Evolutionary conservation across 2,329 filamentous ascomycete species (phyloP).

Genomic region (Penicillium decumbens): DNA sequence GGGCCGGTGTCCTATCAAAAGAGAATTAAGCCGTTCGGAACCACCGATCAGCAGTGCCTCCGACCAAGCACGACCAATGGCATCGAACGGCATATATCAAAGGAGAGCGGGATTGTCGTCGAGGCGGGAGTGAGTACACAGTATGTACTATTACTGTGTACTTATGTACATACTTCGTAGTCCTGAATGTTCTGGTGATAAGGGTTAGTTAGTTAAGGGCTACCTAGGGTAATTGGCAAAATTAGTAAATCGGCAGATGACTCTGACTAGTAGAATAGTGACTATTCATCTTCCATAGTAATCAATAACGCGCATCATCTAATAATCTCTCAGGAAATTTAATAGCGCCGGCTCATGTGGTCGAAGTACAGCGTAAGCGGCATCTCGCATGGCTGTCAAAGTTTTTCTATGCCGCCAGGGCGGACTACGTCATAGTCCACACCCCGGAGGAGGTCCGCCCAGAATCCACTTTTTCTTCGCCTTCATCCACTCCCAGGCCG

Average conservation of each 20-base stretch:
- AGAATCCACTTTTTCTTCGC: slow-evolving; percentile 18
- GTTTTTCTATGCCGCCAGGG: slow-evolving; percentile 14
- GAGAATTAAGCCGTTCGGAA: not conserved
- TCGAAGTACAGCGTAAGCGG: not conserved
- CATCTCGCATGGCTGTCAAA: not conserved
- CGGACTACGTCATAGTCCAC: slow-evolving; percentile 32
- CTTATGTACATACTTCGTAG: too few species aligned
- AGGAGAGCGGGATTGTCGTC: not conserved
- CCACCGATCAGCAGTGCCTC: too few species aligned
- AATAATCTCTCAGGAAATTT: not conserved
- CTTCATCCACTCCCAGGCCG: slow-evolving; percentile 21
- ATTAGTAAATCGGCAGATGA: too few species aligned
- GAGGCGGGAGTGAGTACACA: not conserved
- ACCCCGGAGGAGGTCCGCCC: slow-evolving; percentile 24
- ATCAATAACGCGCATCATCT: too few species aligned
- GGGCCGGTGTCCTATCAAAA: not conserved
- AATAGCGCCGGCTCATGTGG: not conserved
- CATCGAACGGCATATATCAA: not conserved
- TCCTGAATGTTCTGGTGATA: not conserved
- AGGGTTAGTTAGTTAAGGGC: not conserved
- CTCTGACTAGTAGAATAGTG: too few species aligned
- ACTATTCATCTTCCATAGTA: too few species aligned
- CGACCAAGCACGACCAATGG: not conserved
- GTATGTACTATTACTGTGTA: too few species aligned
- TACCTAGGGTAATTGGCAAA: too few species aligned